Evolutionary conservation across 2,329 filamentous ascomycete species (phyloP), one percentile per base, ranked within the genome.

Genomic region (Trichoderma koningii): DNA sequence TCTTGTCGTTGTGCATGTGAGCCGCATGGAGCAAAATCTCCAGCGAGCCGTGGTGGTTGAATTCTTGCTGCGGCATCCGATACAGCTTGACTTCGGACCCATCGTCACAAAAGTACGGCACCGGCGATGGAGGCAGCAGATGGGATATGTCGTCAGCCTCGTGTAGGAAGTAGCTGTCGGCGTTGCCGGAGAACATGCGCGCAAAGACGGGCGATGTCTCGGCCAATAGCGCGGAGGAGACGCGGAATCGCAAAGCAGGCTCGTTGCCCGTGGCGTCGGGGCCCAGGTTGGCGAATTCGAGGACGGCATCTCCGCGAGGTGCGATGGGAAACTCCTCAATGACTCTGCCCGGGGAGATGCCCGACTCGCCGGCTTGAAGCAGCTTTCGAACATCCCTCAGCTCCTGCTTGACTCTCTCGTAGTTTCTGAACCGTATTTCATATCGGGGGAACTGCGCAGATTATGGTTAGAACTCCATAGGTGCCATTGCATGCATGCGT

Each of bases 181-280:
- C 52, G 55, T 73, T 70, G 0, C 73, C 73, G 1, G 73, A 69
- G 57, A 85, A 82, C 72, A 84, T 81, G 47, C 78, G 75, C 0
- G 78, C 78, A 66, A 85, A 85, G 4, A 85, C 76, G 7, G 82
- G 80, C 14, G 83, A 85, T 0, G 79, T 80, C 71, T 84, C 81
- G 3, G 80, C 77, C 15, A 85, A 72, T 71, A 82, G 77, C 67
- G 80, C 76, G 1, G 82, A 84, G 0, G 81, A 83, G 6, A 85
- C 82, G 6, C 82, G 77, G 62, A 85, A 85, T 6, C 82, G 77
- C 12, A 82, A 68, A 1, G 80, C 77, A 0, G 81, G 80, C 55
- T 78, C 75, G 12, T 68, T 68, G 21, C 68, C 65, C 1, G 67
- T 69, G 21, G 71, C 67, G 17, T 79, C 76, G 7, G 73, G 71